Evolutionary conservation across 257 asterid genomes (phyloP), one percentile per base, ranked within the genome.

Genomic region (Fraxinus cuspidata): DNA sequence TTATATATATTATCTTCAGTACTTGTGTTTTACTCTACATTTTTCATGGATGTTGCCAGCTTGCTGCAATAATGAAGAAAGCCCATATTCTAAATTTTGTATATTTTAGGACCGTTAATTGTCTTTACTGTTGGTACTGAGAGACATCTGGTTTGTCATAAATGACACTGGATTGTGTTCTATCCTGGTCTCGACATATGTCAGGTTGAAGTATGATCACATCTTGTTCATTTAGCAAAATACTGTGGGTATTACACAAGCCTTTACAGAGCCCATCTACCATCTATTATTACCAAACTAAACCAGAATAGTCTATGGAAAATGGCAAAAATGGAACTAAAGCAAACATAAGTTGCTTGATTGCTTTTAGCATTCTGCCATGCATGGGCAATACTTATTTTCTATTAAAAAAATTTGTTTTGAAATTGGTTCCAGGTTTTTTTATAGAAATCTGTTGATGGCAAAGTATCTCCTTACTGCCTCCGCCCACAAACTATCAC

Each of bases 31-130:
- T 51, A 7, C 32, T 71, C 44, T 67, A 65, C 18, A 25, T 23
- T 77, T 69, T 37, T 9, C 23, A 13, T 68, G 77, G 56, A 79
- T 73, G 75, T 25, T 23, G 75, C 65, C 74, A 58, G 42, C 56
- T 74, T 76, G 29, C 72, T 29, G 23, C 64, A 49, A 21, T 68
- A 29, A 71, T 29, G 70, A 71, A 16, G 60, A 70, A 34, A 3
- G 21, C 5, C 72, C 28, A 71, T 18, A 16, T 38, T 27, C 31
- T 60, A 19, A 12, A 34, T 31, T 72, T 49, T 71, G 66, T 53
- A 10, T 9, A 25, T 40, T 3, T 28, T 18, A 23, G 27, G 58
- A 51, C 34, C 6, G 18, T 58, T 27, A 51, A 53, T 35, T 29
- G 40, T 35, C 7, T 47, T 34, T 11, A 11, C 51, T 72, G n/a